These are phyloP conservation scores for Globisporangium splendens DNA, from an alignment of 352 stramenopile genomes.

Conservation along the genomic window DNA sequence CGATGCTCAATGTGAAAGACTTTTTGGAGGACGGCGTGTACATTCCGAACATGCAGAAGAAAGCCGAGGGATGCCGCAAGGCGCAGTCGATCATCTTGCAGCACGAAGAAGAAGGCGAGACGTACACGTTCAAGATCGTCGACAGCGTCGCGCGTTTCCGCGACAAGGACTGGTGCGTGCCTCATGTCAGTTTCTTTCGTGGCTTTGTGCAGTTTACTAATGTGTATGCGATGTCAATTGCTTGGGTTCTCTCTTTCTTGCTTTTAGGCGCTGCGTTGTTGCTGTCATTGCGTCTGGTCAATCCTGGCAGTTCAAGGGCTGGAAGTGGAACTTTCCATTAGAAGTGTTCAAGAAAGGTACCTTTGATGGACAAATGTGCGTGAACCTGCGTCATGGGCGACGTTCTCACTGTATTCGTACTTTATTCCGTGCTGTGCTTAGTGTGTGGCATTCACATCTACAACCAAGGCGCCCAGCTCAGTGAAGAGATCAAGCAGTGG, in stretches of 20 bases:
- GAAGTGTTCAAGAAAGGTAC: conserved; percentile 90
- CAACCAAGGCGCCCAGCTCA: conserved; percentile 75
- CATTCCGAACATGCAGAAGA: conserved; percentile 84
- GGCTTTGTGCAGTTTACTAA: no score
- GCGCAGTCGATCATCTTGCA: conserved; percentile 78
- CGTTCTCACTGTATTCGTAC: conserved; percentile 1
- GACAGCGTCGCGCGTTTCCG: conserved; percentile 83
- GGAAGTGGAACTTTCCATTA: conserved; percentile 90
- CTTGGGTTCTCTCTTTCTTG: conserved; percentile 1
- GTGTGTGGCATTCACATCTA: conserved; percentile 85
- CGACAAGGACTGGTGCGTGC: conserved; percentile 82
- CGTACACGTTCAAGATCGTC: conserved; percentile 86
- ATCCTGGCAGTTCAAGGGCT: conserved; percentile 92
- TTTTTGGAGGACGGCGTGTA: conserved; percentile 85
- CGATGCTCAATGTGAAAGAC: conserved; percentile 87
- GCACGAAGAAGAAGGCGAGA: conserved; percentile 76
- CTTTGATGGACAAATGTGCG: background rate
- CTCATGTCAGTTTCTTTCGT: no score
- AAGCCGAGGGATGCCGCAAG: conserved; percentile 76
- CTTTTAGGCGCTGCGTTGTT: conserved; percentile 77
- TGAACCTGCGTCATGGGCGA: background rate
- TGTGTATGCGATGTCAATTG: background rate
- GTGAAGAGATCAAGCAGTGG: conserved; percentile 86
- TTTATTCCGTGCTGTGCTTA: conserved; percentile 16
- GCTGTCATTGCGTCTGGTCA: conserved; percentile 88